phyloP scores from a whole-genome alignment of 352 stramenopile species.

The Pythium diclinum region DNA sequence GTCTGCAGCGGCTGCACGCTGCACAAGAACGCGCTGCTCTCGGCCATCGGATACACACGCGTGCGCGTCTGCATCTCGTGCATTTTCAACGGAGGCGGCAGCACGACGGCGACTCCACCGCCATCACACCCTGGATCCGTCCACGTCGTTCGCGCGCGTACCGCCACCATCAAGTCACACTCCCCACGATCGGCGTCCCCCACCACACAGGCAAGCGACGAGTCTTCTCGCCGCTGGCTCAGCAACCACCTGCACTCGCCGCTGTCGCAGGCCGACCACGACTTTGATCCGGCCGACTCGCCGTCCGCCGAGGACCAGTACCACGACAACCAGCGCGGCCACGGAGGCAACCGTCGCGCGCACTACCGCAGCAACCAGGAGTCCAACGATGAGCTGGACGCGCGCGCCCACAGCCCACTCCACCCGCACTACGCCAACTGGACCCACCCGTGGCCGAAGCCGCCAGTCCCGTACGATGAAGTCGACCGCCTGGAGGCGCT shows the following conservation, averaged over 20 bases:
- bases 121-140: not conserved
- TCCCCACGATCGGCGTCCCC: slow-evolving; percentile 27
- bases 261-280: slow-evolving; percentile 40
- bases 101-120: slow-evolving; percentile 17
- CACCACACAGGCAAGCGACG: slow-evolving; percentile 32
- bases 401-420: slow-evolving; percentile 22
- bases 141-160: not conserved
- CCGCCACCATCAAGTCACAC: slow-evolving; percentile 15
- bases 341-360: slow-evolving; percentile 10
- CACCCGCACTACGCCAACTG: slow-evolving; percentile 33
- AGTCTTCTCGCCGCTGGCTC: slow-evolving; percentile 47
- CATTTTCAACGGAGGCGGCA: slow-evolving; percentile 46
- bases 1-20: slow-evolving; percentile 81
- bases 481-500: slow-evolving; percentile 47
- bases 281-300: slow-evolving; percentile 32
- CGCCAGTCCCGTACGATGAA: slow-evolving; percentile 56
- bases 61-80: slow-evolving; percentile 82
- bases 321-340: slow-evolving; percentile 28
- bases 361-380: slow-evolving; percentile 27
- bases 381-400: slow-evolving; percentile 27
- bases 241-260: slow-evolving; percentile 67
- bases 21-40: slow-evolving; percentile 62
- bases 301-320: slow-evolving; percentile 21
- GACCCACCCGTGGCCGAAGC: slow-evolving; percentile 70
- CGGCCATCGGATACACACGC: slow-evolving; percentile 48